A percentile compares a stretch with the other conserved stretches of the same genome.
Evolutionary conservation across 2,329 filamentous ascomycete species (phyloP).

Genomic region (Chrysoporthe cubensis): DNA sequence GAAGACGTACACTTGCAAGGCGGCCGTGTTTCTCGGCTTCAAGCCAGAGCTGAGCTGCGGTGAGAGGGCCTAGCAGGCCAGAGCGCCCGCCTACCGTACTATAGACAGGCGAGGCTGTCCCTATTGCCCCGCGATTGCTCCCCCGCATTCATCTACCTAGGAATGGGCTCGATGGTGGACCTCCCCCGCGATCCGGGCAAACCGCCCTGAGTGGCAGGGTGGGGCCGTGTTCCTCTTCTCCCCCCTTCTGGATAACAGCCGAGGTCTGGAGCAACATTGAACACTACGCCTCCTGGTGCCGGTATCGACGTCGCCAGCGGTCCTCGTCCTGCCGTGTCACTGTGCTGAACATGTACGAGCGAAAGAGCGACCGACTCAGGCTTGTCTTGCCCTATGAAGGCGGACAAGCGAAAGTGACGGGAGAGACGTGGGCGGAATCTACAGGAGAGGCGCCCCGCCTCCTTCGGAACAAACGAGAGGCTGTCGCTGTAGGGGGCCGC

Average conservation of each 20-base stretch:
- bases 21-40: too few species aligned
- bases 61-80: too few species aligned
- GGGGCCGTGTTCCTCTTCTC: background rate
- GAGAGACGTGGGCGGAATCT: background rate
- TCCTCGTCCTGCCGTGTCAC: slow-evolving; percentile 1
- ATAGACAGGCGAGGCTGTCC: too few species aligned
- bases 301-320: background rate
- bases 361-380: slow-evolving; percentile 7
- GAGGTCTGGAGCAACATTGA: background rate
- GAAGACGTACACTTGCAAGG: background rate
- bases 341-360: slow-evolving; percentile 8
- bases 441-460: background rate
- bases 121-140: too few species aligned
- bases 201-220: background rate
- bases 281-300: background rate
- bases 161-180: background rate
- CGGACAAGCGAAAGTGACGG: background rate
- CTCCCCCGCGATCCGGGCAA: background rate
- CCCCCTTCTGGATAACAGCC: background rate
- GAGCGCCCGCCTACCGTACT: too few species aligned
- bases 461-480: background rate
- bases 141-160: background rate
- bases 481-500: background rate
- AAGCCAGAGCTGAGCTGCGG: too few species aligned
- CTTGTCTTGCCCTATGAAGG: background rate